Conservation (phyloP, 2,329 filamentous ascomycete species). For the Claviceps lovelessii region DNA sequence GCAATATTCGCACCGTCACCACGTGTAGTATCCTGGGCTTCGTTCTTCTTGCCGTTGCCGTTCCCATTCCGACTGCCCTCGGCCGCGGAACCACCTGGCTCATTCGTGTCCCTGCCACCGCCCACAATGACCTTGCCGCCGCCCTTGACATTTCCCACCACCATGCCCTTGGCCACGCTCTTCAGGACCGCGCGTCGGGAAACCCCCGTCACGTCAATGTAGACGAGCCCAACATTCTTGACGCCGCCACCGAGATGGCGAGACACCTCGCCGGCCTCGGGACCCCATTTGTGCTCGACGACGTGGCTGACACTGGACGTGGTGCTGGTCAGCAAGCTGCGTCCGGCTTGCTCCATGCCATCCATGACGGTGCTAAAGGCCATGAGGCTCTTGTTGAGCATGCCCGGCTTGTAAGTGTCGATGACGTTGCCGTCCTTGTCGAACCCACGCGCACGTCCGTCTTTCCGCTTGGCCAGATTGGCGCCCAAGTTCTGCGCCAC, state of each 20-base stretch:
- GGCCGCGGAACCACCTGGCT: slow-evolving; percentile 9
- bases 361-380: slow-evolving; percentile 91
- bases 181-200: slow-evolving; percentile 82
- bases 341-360: slow-evolving; percentile 77
- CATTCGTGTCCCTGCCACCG: slow-evolving; percentile 33
- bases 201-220: slow-evolving; percentile 91
- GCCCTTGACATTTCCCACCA: slow-evolving; percentile 63
- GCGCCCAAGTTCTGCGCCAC: slow-evolving; percentile 87
- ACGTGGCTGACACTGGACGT: slow-evolving; percentile 71
- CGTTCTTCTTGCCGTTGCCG: slow-evolving; percentile 6
- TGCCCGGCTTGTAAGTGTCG: slow-evolving; percentile 65
- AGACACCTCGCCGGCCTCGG: slow-evolving; percentile 69
- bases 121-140: slow-evolving; percentile 63
- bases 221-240: slow-evolving; percentile 93
- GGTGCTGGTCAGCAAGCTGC: slow-evolving; percentile 58
- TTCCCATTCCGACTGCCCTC: slow-evolving; percentile 11
- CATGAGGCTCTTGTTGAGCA: slow-evolving; percentile 92
- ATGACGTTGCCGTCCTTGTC: slow-evolving; percentile 56
- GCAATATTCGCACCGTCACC: slow-evolving; percentile 15
- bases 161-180: slow-evolving; percentile 93
- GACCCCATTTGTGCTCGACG: slow-evolving; percentile 77
- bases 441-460: slow-evolving; percentile 41
- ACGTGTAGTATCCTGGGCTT: slow-evolving; percentile 11
- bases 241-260: slow-evolving; percentile 67
- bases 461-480: slow-evolving; percentile 40